These are phyloP conservation scores for Gardenia jasminoides DNA, from an alignment of 257 asterid genomes.

Conservation along the genomic window DNA sequence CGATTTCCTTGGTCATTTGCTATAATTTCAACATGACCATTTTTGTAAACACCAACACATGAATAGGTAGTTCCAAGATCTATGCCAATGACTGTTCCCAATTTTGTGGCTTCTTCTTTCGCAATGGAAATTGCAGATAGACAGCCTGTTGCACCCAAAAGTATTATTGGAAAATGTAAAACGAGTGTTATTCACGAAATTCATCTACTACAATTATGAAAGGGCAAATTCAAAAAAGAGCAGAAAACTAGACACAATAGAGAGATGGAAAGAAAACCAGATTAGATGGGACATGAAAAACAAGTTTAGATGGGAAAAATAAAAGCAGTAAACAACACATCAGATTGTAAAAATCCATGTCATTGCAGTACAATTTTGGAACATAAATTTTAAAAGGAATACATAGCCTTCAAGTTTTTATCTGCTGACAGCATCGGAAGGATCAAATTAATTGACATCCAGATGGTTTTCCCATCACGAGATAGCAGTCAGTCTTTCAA, in stretches of 20 bases:
- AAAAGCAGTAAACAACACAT: not conserved
- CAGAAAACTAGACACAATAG: not conserved
- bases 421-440: not conserved
- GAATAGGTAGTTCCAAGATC: slow-evolving; percentile 96
- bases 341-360: not conserved
- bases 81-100: slow-evolving; percentile 90
- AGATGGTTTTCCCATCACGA: not conserved
- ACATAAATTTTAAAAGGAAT: not conserved
- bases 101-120: slow-evolving; percentile 68
- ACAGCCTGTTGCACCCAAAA: slow-evolving; percentile 49
- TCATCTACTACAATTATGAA: not conserved
- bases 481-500: not conserved
- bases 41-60: slow-evolving; percentile 94
- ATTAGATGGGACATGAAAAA: not conserved
- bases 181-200: not conserved
- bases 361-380: not conserved
- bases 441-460: not conserved
- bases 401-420: not conserved
- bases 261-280: not conserved
- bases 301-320: no score
- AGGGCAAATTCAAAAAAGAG: not conserved
- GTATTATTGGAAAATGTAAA: not conserved
- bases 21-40: slow-evolving; percentile 89
- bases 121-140: slow-evolving; percentile 56
- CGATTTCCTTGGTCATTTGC: slow-evolving; percentile 97